Evolutionary conservation across 2,329 filamentous ascomycete genomes (phyloP), one percentile per base, ranked within the genome.

Genomic region (Fusarium torreyae): DNA sequence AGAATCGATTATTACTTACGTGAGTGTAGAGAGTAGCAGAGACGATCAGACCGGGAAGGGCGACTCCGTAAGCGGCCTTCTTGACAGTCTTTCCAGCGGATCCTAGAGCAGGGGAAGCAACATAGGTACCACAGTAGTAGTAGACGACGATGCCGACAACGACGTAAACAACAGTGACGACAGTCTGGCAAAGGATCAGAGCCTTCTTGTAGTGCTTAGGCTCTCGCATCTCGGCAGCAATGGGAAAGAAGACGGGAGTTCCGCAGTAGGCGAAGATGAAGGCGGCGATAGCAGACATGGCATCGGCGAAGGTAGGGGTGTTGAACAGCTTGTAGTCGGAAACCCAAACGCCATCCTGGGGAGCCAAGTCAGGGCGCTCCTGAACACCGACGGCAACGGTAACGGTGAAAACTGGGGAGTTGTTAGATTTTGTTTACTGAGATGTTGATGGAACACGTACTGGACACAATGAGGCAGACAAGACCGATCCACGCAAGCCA

Each of bases 81-180:
- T 85, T 85, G 52, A 83, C 74, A 1, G 72, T 63, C 2, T 53
- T 28, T 7, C 83, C 83, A 2, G 82, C 83, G 5, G 81, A 83
- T 9, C 83, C 84, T 6, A 86, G 78, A n/a, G 83, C 82, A 0
- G 83, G 84, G 0, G 82, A 84, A 1, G 83, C 80, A 3, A 86
- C 81, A 50, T 81, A 84, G 1, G 81, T 81, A 1, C 84, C 83
- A 65, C 81, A 84, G 70, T 76, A 85, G 55, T 80, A 80, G 75
- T 85, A 85, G 4, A 85, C 79, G 1, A 84, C 80, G 1, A 77
- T 68, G 9, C 75, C 75, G 6, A 82, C 77, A 6, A 75, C 62
- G 5, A 77, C 24, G 14, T 81, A 81, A 18, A 77, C 78, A 3
- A 78, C 42, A 2, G 78, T 72, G 2, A 81, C 71, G 0, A 64